A percentile compares a stretch with the other conserved stretches of the same genome.
These are phyloP conservation scores for Ustilago hordei DNA, from an alignment of 1,284 basidiomycete species.

Conservation along the genomic window DNA sequence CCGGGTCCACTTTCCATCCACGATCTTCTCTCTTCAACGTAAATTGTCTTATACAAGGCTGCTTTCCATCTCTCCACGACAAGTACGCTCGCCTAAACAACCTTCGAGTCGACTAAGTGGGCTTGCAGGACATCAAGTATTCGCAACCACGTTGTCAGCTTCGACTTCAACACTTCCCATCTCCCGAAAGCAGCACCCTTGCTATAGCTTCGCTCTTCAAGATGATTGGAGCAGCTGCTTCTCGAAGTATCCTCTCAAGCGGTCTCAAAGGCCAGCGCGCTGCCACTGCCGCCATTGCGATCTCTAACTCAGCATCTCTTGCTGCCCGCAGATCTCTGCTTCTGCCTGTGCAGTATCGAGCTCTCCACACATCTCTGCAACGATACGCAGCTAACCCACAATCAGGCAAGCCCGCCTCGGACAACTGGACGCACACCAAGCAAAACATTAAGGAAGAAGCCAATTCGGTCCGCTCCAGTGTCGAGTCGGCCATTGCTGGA, in stretches of 20 bases:
- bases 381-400: slow-evolving; percentile 61
- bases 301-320: slow-evolving; percentile 11
- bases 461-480: slow-evolving; percentile 37
- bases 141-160: background rate
- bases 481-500: slow-evolving; percentile 60
- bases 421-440: slow-evolving; percentile 60
- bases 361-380: slow-evolving; percentile 37
- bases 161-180: background rate
- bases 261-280: slow-evolving; percentile 20
- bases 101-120: slow-evolving; percentile 27
- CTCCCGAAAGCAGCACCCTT: background rate
- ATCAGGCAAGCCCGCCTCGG: slow-evolving; percentile 65
- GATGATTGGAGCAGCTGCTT: slow-evolving; percentile 40
- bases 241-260: slow-evolving; percentile 26
- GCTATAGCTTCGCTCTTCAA: slow-evolving; percentile 1
- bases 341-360: slow-evolving; percentile 28
- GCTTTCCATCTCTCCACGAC: slow-evolving; percentile 3
- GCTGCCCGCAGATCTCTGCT: slow-evolving; percentile 23
- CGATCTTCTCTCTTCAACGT: background rate
- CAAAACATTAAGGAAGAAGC: slow-evolving; percentile 67
- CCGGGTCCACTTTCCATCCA: slow-evolving; percentile 10
- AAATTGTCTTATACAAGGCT: background rate
- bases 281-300: slow-evolving; percentile 6
- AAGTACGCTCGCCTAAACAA: background rate
- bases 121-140: background rate